Base-by-base conservation (phyloP, 106 monocot genomes). In the Platanthera zijinensis region DNA sequence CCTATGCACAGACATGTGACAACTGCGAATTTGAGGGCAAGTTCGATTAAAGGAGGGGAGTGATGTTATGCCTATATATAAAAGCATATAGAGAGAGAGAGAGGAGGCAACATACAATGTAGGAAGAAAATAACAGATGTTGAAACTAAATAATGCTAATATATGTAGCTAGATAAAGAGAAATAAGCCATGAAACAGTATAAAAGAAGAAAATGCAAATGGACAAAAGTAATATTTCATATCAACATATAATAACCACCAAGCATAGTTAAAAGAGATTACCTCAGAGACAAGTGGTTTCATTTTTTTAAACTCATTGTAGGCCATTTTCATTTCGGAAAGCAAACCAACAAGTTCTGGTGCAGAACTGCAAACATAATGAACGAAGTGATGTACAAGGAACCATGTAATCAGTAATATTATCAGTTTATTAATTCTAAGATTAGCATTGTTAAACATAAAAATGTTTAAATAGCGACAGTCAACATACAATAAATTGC, bases 261-360 rank as follows among this genome's bases (percentile, higher is more conserved):
- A 67, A 67, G 1, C 30, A 3, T 39, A 32, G 32, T 14, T 30
- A 8, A 52, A 22, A 56, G 49, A 61, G 57, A 12, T 62, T 87
- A 96, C 95, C 92, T 89, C 82, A 61, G 4, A 52, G 47, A 67
- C n/a, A 73, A 80, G 57, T 19, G 75, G 67, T 51, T 87, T 87
- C 6, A 90, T 15, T 47, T 61, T 56, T 71, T 80, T 15, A 14
- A 92, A 79, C 72, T 96, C 80, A 54, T 80, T 67, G 48, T 81
- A 47, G 8, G 89, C 75, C 17, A 88, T 87, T 56, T 90, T 89
- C 71, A 96, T 50, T 78, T 96, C 95, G 51, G 87, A 83, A n/a
- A 96, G 86, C 74, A 96, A 81, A 63, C 92, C 87, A 79, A 96
- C 81, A 48, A 96, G 75, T 80, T 96, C 95, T 52, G 95, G 95